Base-by-base conservation (phyloP, 495 filamentous ascomycete species). In the Penicillium coprophilum region DNA sequence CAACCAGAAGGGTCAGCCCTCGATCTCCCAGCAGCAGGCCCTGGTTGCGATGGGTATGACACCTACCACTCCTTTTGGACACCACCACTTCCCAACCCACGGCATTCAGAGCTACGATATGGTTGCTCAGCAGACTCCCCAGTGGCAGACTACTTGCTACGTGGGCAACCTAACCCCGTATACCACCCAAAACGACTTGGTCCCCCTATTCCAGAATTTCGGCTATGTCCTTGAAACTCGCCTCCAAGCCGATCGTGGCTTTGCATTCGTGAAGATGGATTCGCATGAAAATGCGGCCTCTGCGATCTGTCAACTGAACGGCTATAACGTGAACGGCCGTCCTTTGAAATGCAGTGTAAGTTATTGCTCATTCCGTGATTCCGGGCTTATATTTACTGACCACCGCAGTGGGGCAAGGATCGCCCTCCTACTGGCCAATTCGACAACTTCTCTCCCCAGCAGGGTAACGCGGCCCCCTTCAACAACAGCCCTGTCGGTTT, bases 241-340 rank as follows among this genome's bases (percentile, higher is more conserved):
- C 51, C 94, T 99, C 79, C 94, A 99, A 72, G 91, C 94, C 49
- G 95, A 99, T 70, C 89, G 95, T 52, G 94, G 94, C 12, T 99
- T 99, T 74, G 91, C 94, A 0, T 99, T 99, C 67, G 88, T 99
- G 72, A 99, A 99, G 82, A 97, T 99, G 93, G 94, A 97, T 64
- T 89, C 86, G 4, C 94, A 99, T 60, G 94, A 99, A 71, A 96
- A 97, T 74, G 94, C 94, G 9, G 92, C 94, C 15, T 96, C 94
- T 89, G 91, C 94, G 17, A 99, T 99, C 66, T 99, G 94, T 72
- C 93, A 97, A 64, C 77, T 99, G 55, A 97, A 89, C 64, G 91
- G 92, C 9, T 97, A 96, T 72, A 94, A 96, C 66, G 94, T 99
- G 62, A 96, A 99, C 65, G 94, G 94, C 27, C 89, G 94, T 64